phyloP scores from a whole-genome alignment of 2,329 filamentous ascomycete genomes.

The Tolypocladium inflatum region DNA sequence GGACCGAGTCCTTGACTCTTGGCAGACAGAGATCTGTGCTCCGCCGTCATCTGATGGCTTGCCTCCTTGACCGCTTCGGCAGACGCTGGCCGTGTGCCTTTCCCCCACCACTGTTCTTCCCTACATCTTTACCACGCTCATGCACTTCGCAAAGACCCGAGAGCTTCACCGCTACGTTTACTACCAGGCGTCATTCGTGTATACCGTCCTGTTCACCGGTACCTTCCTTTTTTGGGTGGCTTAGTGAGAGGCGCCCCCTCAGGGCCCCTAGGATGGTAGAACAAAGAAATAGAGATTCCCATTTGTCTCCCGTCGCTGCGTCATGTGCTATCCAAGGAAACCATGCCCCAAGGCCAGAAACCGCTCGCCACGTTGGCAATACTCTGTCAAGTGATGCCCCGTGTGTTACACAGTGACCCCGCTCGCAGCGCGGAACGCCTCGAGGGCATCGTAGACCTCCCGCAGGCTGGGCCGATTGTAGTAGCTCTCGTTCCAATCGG shows the following conservation, averaged over 20 bases:
- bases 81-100: background rate
- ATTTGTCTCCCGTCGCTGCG: background rate
- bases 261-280: background rate
- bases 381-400: background rate
- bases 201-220: background rate
- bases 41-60: background rate
- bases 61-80: background rate
- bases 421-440: slow-evolving; percentile 9
- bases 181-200: background rate
- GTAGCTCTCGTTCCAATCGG: slow-evolving; percentile 40
- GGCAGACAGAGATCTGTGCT: background rate
- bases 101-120: background rate
- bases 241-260: background rate
- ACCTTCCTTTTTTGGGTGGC: too few relatives aligned
- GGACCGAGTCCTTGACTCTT: background rate
- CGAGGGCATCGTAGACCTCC: slow-evolving; percentile 28
- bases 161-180: background rate
- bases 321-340: background rate
- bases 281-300: background rate
- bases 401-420: background rate
- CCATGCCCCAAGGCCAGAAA: background rate
- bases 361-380: background rate
- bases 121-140: background rate
- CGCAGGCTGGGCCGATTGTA: slow-evolving; percentile 36
- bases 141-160: background rate